phyloP scores from a whole-genome alignment of 306 rosid genomes.

The Quercus ilex region DNA sequence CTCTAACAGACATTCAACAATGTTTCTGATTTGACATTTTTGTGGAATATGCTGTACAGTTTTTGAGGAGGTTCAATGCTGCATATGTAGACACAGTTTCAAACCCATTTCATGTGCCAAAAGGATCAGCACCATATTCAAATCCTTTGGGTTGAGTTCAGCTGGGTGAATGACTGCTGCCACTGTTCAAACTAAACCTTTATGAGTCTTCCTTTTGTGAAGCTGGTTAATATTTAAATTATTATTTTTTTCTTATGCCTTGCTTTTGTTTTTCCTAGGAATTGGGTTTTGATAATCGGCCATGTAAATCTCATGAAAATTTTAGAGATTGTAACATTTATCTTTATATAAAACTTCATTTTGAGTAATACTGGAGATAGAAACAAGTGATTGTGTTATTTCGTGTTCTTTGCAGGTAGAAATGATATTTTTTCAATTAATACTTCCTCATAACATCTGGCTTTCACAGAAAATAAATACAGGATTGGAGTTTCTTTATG shows the following conservation, averaged over 20 bases:
- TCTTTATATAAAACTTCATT: too few species aligned
- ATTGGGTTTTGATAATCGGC: too few species aligned
- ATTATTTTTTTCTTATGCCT: background rate
- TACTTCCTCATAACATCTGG: too few species aligned
- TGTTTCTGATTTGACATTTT: constrained; percentile 13
- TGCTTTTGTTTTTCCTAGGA: background rate
- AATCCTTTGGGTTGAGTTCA: constrained; percentile 81
- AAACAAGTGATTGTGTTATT: too few species aligned
- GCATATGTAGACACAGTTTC: constrained; percentile 90
- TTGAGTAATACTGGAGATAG: too few species aligned
- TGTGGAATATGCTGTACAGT: constrained; percentile 38
- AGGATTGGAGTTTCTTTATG: background rate
- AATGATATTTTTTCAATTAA: too few species aligned
- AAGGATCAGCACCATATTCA: constrained; percentile 81
- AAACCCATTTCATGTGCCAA: constrained; percentile 88
- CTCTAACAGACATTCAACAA: background rate
- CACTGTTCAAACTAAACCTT: background rate
- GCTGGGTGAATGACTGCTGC: constrained; percentile 39
- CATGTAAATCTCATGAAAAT: too few species aligned
- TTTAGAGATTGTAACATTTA: too few species aligned
- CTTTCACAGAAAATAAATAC: background rate
- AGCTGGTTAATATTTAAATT: background rate
- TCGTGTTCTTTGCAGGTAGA: too few species aligned
- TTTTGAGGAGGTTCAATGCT: constrained; percentile 80
- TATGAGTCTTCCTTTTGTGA: background rate